Evolutionary conservation across 2,329 filamentous ascomycete species (phyloP).

Genomic region (Zopfia rhizophila): DNA sequence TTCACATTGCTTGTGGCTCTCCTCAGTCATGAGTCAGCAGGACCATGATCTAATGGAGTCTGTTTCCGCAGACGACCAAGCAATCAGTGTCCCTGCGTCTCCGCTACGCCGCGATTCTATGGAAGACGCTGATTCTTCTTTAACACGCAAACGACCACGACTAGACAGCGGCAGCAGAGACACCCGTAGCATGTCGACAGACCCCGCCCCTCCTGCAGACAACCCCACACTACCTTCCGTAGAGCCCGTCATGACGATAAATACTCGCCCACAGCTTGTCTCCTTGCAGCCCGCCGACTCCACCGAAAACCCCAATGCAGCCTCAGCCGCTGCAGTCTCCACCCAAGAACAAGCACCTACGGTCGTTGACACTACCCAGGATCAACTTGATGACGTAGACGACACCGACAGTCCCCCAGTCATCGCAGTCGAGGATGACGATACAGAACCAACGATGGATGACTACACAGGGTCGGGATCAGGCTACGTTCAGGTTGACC

Average conservation of each 20-base stretch:
- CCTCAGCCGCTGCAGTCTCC: conserved; percentile 16
- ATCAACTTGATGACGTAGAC: conserved; percentile 15
- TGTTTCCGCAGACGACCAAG: conserved; percentile 42
- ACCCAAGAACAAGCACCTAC: conserved; percentile 22
- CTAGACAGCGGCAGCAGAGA: conserved; percentile 51
- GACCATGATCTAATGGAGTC: conserved; percentile 47
- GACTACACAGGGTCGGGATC: conserved; percentile 20
- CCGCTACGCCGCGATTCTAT: conserved; percentile 55
- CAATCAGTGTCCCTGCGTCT: conserved; percentile 44
- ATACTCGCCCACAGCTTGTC: conserved; percentile 43
- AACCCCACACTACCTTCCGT: conserved; percentile 23
- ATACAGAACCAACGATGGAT: conserved; percentile 30
- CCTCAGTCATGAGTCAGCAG: conserved; percentile 46
- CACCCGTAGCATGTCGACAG: conserved; percentile 43
- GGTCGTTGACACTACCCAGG: conserved; percentile 25
- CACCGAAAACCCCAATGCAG: conserved; percentile 19
- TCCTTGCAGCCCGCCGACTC: conserved; percentile 33
- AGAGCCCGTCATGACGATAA: conserved; percentile 52
- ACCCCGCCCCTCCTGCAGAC: conserved; percentile 27
- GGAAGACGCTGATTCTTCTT: conserved; percentile 57
- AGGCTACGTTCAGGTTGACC: conserved; percentile 26
- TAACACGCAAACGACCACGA: conserved; percentile 58
- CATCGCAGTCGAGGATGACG: conserved; percentile 51
- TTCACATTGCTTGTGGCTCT: conserved; percentile 18
- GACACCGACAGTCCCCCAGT: conserved; percentile 44